Base-by-base conservation (phyloP, 2,329 filamentous ascomycete genomes). In the Neofusicoccum sp. region DNA sequence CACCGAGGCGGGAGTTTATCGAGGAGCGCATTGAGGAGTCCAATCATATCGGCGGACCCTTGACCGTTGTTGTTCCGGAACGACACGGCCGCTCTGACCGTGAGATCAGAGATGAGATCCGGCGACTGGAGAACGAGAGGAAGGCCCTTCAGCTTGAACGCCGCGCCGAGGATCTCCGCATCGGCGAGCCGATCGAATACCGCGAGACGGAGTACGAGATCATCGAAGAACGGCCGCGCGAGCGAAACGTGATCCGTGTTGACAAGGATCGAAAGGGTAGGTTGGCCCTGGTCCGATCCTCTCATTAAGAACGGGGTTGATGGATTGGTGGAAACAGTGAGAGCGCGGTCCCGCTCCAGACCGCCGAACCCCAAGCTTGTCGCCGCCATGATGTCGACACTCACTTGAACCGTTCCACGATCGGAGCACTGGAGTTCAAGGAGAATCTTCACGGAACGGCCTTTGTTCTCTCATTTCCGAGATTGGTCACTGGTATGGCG, bases 211-310 rank as follows among this genome's bases (percentile, higher is more conserved):
- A 86, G 33, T 85, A 87, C 61, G 88, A 91, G 37, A 82, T 91
- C 49, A 75, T 91, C 47, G 89, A 87, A 64, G 88, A 68, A 75
- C 81, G 70, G 76, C 87, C 67, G 63, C 75, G 67, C 58, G 80
- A 69, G 71, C 82, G 69, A 56, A 85, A 87, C 64, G 77, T 88
- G 61, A 81, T 90, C 66, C 83, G 89, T 70, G 87, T 97, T 71
- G 90, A 92, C 80, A 92, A 90, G 83, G 92, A 97, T 80, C 89
- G 89, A 83, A 95, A 91, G 93, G 93, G 93, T 96, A 95, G 89
- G 90, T 88, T 95, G 87, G 87, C 88, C 83, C 88, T 93, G 81
- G 91, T 90, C 81, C 85, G 91, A 78, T 90, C 90, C 73, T 87
- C 88, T 80, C 84, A 87, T 72, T 77, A 73, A 67, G 69, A 48